Evolutionary conservation across 2,329 filamentous ascomycete genomes (phyloP), one percentile per base, ranked within the genome.

Genomic region (Ophiostoma ulmi): DNA sequence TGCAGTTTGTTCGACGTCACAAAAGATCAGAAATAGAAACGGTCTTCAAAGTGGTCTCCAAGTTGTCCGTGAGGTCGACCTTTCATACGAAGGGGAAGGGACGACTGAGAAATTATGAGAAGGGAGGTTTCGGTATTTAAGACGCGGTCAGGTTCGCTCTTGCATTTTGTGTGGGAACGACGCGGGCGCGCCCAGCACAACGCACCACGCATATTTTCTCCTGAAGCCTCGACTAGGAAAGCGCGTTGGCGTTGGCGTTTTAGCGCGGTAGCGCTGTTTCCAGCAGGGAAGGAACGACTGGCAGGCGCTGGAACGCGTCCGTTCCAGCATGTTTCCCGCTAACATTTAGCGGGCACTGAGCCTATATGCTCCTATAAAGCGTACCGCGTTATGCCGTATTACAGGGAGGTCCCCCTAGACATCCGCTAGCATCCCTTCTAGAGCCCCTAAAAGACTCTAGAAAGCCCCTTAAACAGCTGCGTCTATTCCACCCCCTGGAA

Each of bases 221-320:
- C 58, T 61, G 31, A 31, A 63, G 52, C 52, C 52, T n/a, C 48
- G 48, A 36, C 61, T 39, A 64, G 31, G 61, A 64, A 65, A 48
- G 38, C 66, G 48, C 66, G 68, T 70, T 63, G 72, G 74, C 73
- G 74, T 75, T 74, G 74, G 74, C 74, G 74, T 75, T 73, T 74
- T 73, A 72, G 73, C 72, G 73, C 68, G 70, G 22, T 39, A 67
- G 38, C 5, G 65, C 65, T 39, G 58, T 65, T 41, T 61, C 39
- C 63, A 67, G 68, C 68, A 52, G 38, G 68, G 67, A 10, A 63
- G 61, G 44, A 17, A 20, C 70, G 65, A 65, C 52, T 7, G 35
- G 66, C 58, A 58, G 55, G 69, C 48, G 44, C 55, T 17, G 14
- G 14, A 48, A 71, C 73, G 73, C 73, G 72, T 73, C 67, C 41